phyloP scores from a whole-genome alignment of 768 basidiomycete species.

The Rhizopogon vesiculosus region DNA sequence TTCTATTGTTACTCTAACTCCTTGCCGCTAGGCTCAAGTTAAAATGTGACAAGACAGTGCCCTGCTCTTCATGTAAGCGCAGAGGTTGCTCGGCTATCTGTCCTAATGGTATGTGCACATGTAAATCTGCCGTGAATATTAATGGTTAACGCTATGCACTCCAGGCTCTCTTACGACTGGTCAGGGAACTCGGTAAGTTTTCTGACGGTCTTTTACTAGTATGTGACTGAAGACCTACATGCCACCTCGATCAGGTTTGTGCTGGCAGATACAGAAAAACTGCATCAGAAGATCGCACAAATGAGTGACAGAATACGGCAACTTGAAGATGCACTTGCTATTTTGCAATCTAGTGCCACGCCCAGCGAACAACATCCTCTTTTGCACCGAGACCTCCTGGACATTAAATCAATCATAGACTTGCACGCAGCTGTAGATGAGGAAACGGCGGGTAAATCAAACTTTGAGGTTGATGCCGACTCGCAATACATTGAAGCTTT shows the following conservation, averaged over 20 bases:
- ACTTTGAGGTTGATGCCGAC: slow-evolving; percentile 29
- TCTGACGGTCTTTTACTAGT: background rate
- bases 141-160: background rate
- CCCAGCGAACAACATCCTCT: slow-evolving; percentile 55
- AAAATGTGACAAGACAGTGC: slow-evolving; percentile 71
- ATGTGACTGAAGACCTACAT: background rate
- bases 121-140: background rate
- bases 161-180: slow-evolving; percentile 65
- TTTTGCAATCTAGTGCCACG: slow-evolving; percentile 43
- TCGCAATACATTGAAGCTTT: slow-evolving; percentile 63
- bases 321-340: slow-evolving; percentile 62
- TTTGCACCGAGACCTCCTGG: slow-evolving; percentile 53
- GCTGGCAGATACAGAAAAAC: slow-evolving; percentile 64
- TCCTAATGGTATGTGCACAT: slow-evolving; percentile 46
- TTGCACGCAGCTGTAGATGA: slow-evolving; percentile 53
- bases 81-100: slow-evolving; percentile 76
- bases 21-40: slow-evolving; percentile 47
- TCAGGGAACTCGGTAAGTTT: slow-evolving; percentile 65
- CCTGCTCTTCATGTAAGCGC: slow-evolving; percentile 57
- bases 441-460: slow-evolving; percentile 23
- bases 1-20: background rate
- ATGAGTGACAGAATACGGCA: slow-evolving; percentile 72
- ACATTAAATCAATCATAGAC: slow-evolving; percentile 66
- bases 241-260: slow-evolving; percentile 45
- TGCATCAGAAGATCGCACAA: slow-evolving; percentile 60